Evolutionary conservation across 23 red algal genomes (phyloP).

Genomic region (Agarophyton chilense): DNA sequence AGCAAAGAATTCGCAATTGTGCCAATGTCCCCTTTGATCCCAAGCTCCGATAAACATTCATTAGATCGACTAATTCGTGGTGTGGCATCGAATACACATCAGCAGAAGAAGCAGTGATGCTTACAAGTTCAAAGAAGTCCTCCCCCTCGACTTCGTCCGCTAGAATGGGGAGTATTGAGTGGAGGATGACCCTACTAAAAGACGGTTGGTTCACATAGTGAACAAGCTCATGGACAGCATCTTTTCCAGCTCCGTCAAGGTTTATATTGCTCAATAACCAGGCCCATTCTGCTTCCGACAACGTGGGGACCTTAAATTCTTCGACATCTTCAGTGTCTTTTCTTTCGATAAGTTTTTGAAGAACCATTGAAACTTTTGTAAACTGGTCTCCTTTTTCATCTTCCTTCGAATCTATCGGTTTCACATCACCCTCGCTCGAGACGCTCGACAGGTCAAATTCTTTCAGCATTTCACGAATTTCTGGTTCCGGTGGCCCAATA

Average conservation of each 20-base stretch:
- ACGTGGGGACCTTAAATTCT: background rate
- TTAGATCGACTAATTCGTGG: background rate
- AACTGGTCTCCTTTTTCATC: background rate
- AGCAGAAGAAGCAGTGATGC: background rate
- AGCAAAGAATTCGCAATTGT: background rate
- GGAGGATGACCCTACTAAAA: constrained; percentile 17
- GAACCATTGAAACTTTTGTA: background rate
- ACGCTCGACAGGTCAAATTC: background rate
- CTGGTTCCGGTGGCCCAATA: constrained; percentile 19
- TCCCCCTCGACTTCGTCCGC: background rate
- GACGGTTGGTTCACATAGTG: constrained; percentile 6
- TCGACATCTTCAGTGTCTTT: background rate
- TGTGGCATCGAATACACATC: background rate
- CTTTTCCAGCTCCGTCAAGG: constrained; percentile 5
- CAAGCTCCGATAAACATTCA: background rate
- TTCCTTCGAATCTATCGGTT: background rate
- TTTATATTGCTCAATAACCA: background rate
- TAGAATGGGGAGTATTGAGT: constrained; percentile 32
- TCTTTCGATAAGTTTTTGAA: background rate
- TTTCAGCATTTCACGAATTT: constrained; percentile 7
- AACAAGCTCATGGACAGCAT: background rate
- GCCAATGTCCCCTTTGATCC: background rate
- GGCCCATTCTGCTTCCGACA: background rate
- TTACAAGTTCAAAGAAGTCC: constrained; percentile 6
- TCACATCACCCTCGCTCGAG: background rate